Conservation (phyloP, 345 rosid genomes). For the Lepidium didymum region DNA sequence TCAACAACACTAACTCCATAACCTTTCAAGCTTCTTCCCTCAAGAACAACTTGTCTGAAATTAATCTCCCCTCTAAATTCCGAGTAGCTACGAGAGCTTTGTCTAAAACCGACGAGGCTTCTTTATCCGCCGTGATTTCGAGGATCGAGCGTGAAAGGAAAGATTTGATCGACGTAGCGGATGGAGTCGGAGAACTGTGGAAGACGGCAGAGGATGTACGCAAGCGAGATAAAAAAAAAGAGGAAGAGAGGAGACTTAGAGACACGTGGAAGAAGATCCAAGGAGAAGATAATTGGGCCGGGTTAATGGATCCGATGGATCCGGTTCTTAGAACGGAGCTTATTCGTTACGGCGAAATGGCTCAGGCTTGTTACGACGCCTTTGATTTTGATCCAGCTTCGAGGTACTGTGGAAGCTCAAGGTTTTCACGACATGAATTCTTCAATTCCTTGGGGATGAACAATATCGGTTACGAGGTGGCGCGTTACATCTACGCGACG, state of each 20-base stretch:
- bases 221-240: conserved; percentile 9
- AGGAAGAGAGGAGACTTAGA: conserved; percentile 31
- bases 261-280: conserved; percentile 69
- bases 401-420: conserved; percentile 66
- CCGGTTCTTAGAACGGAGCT: conserved; percentile 69
- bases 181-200: conserved; percentile 10
- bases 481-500: conserved; percentile 68
- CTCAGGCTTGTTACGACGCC: conserved; percentile 77
- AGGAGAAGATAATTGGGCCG: conserved; percentile 73
- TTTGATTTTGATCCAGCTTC: conserved; percentile 77
- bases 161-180: not conserved
- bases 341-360: conserved; percentile 88
- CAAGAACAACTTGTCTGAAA: not conserved
- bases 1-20: not conserved
- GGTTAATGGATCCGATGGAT: conserved; percentile 69
- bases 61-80: not conserved
- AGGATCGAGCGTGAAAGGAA: conserved; percentile 27
- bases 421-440: conserved; percentile 46
- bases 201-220: conserved; percentile 20
- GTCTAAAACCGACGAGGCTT: conserved; percentile 29
- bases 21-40: not conserved
- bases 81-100: conserved; percentile 19
- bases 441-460: conserved; percentile 47
- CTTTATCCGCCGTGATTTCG: conserved; percentile 32
- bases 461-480: conserved; percentile 48